Percentiles rank a stretch among this genome's conserved stretches.
These are phyloP conservation scores for Tremella mesenterica DNA, from an alignment of 768 basidiomycete genomes.

Conservation along the genomic window DNA sequence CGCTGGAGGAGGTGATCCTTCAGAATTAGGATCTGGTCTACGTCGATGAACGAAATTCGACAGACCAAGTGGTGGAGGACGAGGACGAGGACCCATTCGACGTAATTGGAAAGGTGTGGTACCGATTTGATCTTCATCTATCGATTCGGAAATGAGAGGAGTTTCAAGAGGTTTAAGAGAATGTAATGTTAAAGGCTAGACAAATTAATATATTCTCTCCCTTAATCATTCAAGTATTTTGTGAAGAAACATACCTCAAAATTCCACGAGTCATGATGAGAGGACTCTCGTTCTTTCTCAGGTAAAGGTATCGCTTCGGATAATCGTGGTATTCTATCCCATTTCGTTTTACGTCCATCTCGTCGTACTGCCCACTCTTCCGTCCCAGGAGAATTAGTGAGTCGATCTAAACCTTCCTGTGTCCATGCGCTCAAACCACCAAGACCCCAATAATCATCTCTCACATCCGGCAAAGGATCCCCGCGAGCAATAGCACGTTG, in stretches of 20 bases:
- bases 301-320: constrained; percentile 10
- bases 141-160: too few relatives aligned
- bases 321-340: constrained; percentile 21
- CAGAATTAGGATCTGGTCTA: too few relatives aligned
- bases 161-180: constrained; percentile 10
- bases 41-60: constrained; percentile 14
- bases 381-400: constrained; percentile 3
- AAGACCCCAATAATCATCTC: constrained; percentile 29
- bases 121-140: too few relatives aligned
- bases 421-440: constrained; percentile 18
- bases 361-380: constrained; percentile 2
- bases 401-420: constrained; percentile 10
- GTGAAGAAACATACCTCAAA: not conserved
- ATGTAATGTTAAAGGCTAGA: constrained; percentile 15
- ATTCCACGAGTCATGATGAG: not conserved
- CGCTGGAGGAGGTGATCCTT: too few relatives aligned
- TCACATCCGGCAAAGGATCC: constrained; percentile 12
- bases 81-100: not conserved
- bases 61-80: constrained; percentile 2
- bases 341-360: constrained; percentile 8
- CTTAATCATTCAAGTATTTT: too few relatives aligned
- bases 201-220: too few relatives aligned
- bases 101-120: not conserved
- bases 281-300: not conserved
- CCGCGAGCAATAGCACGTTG: constrained; percentile 33